Evolutionary conservation across 371 early-diverging fungal species (phyloP).

Genomic region (Globomyces sp.): DNA sequence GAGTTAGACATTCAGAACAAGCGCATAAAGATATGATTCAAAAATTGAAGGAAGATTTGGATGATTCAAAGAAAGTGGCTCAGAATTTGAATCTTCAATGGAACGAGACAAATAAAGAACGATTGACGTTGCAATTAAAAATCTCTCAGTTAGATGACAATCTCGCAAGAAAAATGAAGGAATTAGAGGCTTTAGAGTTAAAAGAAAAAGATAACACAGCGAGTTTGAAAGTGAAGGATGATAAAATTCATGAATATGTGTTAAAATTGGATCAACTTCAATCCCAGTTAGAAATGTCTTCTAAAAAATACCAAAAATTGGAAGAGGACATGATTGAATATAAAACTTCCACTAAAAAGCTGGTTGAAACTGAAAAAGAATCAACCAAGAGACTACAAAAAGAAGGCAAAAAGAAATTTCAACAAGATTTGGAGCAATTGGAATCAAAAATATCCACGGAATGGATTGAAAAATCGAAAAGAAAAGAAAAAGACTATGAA

Average conservation of each 20-base stretch:
- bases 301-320: no score
- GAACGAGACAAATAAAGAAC: not conserved
- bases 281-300: no score
- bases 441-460: not conserved
- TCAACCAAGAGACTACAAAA: not conserved
- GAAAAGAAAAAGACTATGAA: not conserved
- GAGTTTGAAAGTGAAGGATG: not conserved
- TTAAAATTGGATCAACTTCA: no score
- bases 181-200: not conserved
- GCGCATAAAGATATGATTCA: constrained; percentile 9
- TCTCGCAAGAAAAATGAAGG: not conserved
- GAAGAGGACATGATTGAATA: no score
- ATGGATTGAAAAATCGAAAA: not conserved
- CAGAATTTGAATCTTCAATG: not conserved
- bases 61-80: not conserved
- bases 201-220: not conserved
- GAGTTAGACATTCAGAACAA: not conserved
- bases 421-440: constrained; percentile 5
- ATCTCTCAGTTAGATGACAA: not conserved
- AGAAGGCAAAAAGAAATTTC: constrained; percentile 1
- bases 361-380: no score
- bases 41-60: not conserved
- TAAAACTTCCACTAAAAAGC: no score
- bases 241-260: no score
- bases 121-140: no score